These are phyloP conservation scores for Trametes sanguinea DNA, from an alignment of 768 basidiomycete species.

Conservation along the genomic window DNA sequence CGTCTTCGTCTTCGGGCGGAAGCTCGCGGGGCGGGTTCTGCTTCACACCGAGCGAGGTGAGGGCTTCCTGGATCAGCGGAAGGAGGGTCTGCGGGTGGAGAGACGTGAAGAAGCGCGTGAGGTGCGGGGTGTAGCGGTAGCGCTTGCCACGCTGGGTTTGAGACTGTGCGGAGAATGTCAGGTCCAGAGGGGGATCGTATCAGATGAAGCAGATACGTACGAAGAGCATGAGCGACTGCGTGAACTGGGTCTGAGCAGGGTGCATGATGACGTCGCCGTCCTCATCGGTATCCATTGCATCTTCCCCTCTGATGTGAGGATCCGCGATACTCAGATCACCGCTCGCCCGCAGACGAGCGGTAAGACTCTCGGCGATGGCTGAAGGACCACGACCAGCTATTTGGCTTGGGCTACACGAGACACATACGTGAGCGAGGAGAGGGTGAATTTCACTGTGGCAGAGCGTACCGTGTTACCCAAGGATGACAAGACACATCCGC, in stretches of 20 bases:
- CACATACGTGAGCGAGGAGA: not conserved
- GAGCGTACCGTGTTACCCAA: constrained; percentile 70
- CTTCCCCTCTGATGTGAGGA: constrained; percentile 47
- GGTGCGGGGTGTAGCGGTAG: constrained; percentile 64
- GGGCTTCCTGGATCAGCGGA: constrained; percentile 53
- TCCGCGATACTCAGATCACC: constrained; percentile 79
- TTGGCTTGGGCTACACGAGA: constrained; percentile 62
- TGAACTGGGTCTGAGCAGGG: constrained; percentile 71
- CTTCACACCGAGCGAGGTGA: constrained; percentile 51
- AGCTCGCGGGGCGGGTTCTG: constrained; percentile 44
- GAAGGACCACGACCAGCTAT: constrained; percentile 52
- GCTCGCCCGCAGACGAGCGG: constrained; percentile 60
- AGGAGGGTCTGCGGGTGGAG: constrained; percentile 56
- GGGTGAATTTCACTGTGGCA: too few species aligned
- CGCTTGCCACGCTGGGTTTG: constrained; percentile 75
- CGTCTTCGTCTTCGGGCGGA: constrained; percentile 3
- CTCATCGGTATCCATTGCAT: constrained; percentile 40
- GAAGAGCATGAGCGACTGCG: constrained; percentile 78
- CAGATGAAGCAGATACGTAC: constrained; percentile 45
- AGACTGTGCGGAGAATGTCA: constrained; percentile 49
- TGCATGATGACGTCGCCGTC: constrained; percentile 67
- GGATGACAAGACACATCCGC: constrained; percentile 57
- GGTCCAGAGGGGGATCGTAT: not conserved
- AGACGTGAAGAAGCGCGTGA: constrained; percentile 80
- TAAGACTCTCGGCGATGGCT: constrained; percentile 69